A percentile compares a stretch with the other conserved stretches of the same genome.
Evolutionary conservation across 441 rosid genomes (phyloP).

Genomic region (Pelargonium cotyledonis): DNA sequence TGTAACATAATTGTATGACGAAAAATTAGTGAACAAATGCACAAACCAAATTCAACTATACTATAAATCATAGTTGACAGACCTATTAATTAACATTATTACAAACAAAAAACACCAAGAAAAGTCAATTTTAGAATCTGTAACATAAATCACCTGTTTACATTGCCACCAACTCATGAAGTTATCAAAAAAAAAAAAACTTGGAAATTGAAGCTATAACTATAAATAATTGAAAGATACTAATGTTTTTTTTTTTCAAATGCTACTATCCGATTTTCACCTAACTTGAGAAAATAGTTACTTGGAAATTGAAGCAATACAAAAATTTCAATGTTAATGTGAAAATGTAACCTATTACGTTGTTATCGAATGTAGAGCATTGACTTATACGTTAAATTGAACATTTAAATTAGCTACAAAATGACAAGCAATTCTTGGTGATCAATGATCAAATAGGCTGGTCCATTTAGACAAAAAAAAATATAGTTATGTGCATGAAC

Average conservation of each 20-base stretch:
- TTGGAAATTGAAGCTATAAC: neutral
- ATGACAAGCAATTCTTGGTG: too few relatives aligned
- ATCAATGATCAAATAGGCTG: too few relatives aligned
- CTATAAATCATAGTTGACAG: neutral
- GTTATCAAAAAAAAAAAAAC: neutral
- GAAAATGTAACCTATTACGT: neutral
- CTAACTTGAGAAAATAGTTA: neutral
- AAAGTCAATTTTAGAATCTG: neutral
- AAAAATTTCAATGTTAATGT: neutral
- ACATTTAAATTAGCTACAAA: neutral
- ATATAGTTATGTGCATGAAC: too few relatives aligned
- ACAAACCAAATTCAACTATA: neutral
- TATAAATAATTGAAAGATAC: neutral
- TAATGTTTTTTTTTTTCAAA: neutral
- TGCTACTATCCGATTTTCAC: neutral
- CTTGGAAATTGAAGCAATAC: neutral
- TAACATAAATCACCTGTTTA: too few relatives aligned
- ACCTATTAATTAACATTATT: neutral
- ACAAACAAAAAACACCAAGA: neutral
- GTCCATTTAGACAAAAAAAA: too few relatives aligned
- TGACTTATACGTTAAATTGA: neutral
- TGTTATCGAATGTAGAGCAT: neutral
- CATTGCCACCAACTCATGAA: neutral
- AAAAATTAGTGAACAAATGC: neutral
- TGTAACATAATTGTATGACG: constrained; percentile 10